Evolutionary conservation across 2,329 filamentous ascomycete genomes (phyloP).

Genomic region (Herpotrichia juniperi): DNA sequence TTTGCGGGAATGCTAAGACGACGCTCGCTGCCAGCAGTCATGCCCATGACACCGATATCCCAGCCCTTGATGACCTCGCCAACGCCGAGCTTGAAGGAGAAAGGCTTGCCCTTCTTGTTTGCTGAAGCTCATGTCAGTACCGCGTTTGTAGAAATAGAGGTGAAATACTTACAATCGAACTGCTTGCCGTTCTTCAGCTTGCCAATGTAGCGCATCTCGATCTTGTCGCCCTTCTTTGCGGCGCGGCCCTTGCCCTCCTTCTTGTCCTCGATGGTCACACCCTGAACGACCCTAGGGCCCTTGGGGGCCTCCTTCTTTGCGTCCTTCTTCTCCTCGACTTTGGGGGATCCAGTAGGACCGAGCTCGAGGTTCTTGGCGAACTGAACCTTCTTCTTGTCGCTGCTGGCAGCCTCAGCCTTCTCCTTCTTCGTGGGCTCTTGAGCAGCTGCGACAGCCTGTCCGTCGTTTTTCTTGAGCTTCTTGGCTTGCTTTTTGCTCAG

Average conservation of each 20-base stretch:
- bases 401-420: constrained; percentile 56
- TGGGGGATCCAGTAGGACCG: constrained; percentile 73
- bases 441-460: constrained; percentile 70
- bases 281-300: constrained; percentile 77
- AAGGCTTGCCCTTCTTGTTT: constrained; percentile 99
- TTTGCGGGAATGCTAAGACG: constrained; percentile 86
- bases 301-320: constrained; percentile 51
- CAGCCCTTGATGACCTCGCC: constrained; percentile 99
- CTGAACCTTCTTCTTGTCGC: constrained; percentile 86
- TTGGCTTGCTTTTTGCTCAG: constrained; percentile 96
- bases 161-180: constrained; percentile 78
- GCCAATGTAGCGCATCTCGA: constrained; percentile 97
- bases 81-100: constrained; percentile 91
- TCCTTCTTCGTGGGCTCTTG: constrained; percentile 61
- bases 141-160: not conserved
- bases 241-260: constrained; percentile 84
- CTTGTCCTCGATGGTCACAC: constrained; percentile 94
- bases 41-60: constrained; percentile 93
- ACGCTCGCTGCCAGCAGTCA: constrained; percentile 92
- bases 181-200: constrained; percentile 93
- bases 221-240: constrained; percentile 87
- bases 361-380: constrained; percentile 99
- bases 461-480: constrained; percentile 99
- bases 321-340: constrained; percentile 52
- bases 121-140: constrained; percentile 58